These are phyloP conservation scores for Trypanosomatidae sp. DNA, from an alignment of 208 protist genomes.

Conservation along the genomic window DNA sequence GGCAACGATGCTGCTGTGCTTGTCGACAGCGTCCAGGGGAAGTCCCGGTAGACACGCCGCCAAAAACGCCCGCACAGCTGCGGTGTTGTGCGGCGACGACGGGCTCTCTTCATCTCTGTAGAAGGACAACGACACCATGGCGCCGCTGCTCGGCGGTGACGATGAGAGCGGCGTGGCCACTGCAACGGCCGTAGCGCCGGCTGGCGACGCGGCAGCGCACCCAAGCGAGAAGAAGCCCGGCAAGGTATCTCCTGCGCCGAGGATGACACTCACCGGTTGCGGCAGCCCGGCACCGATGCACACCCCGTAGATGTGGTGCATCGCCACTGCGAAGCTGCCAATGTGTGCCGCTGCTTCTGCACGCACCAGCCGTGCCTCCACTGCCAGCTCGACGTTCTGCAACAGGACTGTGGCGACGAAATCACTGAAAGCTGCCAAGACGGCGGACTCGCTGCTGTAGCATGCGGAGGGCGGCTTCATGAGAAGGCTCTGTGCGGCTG, in stretches of 20 bases:
- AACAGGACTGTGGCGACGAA: slow-evolving; percentile 58
- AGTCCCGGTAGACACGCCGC: slow-evolving; percentile 27
- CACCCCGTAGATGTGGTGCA: slow-evolving; percentile 50
- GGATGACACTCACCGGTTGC: slow-evolving; percentile 17
- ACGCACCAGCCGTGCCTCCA: slow-evolving; percentile 65
- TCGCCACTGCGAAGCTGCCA: slow-evolving; percentile 59
- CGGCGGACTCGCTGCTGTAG: slow-evolving; percentile 48
- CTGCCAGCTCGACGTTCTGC: slow-evolving; percentile 36
- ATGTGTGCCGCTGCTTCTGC: slow-evolving; percentile 54
- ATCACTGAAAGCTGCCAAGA: slow-evolving; percentile 50
- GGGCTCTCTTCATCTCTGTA: slow-evolving; percentile 28
- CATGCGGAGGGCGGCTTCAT: slow-evolving; percentile 22
- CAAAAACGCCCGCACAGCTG: slow-evolving; percentile 24
- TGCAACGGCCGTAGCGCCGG: not conserved
- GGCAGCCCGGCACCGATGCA: slow-evolving; percentile 61
- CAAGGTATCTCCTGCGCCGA: slow-evolving; percentile 10
- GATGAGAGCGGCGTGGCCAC: not conserved
- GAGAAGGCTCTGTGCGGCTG: slow-evolving; percentile 47
- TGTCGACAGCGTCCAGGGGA: slow-evolving; percentile 4
- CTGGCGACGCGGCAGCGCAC: slow-evolving; percentile 7
- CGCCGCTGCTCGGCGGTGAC: not conserved
- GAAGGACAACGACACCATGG: slow-evolving; percentile 5
- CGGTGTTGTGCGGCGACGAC: slow-evolving; percentile 26
- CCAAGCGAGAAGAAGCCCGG: slow-evolving; percentile 30
- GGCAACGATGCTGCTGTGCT: slow-evolving; percentile 3